These are phyloP conservation scores for Epichloe typhina DNA, from an alignment of 2,329 filamentous ascomycete genomes.

Conservation along the genomic window DNA sequence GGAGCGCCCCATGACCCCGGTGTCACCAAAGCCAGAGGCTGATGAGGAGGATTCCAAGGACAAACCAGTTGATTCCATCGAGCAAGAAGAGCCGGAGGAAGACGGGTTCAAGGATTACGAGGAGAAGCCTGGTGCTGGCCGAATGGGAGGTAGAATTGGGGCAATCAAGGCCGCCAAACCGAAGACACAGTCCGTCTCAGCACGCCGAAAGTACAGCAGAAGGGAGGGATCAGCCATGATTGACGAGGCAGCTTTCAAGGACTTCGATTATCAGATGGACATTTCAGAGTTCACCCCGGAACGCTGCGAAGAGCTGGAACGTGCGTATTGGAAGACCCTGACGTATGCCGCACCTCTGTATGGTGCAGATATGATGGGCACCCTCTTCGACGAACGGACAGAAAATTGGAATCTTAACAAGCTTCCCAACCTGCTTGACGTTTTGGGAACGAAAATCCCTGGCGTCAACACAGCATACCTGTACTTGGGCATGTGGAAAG, in stretches of 20 bases:
- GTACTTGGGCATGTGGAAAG: slow-evolving; percentile 99
- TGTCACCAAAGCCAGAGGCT: slow-evolving; percentile 35
- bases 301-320: slow-evolving; percentile 86
- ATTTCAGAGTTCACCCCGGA: slow-evolving; percentile 81
- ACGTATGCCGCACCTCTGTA: slow-evolving; percentile 93
- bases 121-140: slow-evolving; percentile 25
- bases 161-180: slow-evolving; percentile 37
- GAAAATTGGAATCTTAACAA: slow-evolving; percentile 91
- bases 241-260: slow-evolving; percentile 80
- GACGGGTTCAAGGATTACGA: slow-evolving; percentile 26
- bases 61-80: slow-evolving; percentile 33
- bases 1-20: slow-evolving; percentile 44
- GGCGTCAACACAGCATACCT: slow-evolving; percentile 97
- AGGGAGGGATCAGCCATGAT: slow-evolving; percentile 66
- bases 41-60: slow-evolving; percentile 17
- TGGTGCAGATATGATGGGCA: slow-evolving; percentile 91
- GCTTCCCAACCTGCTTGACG: slow-evolving; percentile 82
- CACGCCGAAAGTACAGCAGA: slow-evolving; percentile 74
- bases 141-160: slow-evolving; percentile 31
- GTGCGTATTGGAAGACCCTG: slow-evolving; percentile 92
- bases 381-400: slow-evolving; percentile 77
- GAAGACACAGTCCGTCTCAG: slow-evolving; percentile 65
- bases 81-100: slow-evolving; percentile 29
- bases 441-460: slow-evolving; percentile 87
- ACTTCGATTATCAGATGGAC: slow-evolving; percentile 83